Conservation (phyloP, 306 rosid species). For the Lotus japonicus region DNA sequence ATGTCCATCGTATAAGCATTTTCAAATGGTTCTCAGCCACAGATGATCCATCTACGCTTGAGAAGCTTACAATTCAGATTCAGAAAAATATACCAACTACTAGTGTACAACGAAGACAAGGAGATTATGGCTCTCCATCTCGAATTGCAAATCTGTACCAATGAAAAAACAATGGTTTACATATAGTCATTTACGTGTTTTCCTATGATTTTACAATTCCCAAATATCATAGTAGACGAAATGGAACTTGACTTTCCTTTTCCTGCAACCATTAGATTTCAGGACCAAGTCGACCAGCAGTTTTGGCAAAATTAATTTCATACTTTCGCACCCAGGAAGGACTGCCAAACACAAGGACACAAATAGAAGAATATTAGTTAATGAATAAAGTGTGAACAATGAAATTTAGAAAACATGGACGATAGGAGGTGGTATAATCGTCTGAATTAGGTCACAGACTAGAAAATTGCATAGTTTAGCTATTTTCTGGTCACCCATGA, state of each 20-base stretch:
- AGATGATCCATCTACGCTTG: slow-evolving; percentile 21
- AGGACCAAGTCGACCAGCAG: slow-evolving; percentile 30
- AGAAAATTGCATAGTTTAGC: background rate
- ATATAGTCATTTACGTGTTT: slow-evolving; percentile 14
- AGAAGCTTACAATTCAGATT: slow-evolving; percentile 27
- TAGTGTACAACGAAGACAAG: slow-evolving; percentile 40
- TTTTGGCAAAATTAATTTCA: slow-evolving; percentile 26
- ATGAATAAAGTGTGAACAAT: background rate
- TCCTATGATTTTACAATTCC: slow-evolving; percentile 29
- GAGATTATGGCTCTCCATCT: slow-evolving; percentile 30
- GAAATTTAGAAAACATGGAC: background rate
- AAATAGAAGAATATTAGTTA: background rate
- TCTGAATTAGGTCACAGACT: background rate
- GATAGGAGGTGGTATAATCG: background rate
- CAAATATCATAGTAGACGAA: slow-evolving; percentile 29
- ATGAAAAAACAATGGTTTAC: slow-evolving; percentile 23
- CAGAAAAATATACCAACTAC: slow-evolving; percentile 22
- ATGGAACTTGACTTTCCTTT: slow-evolving; percentile 27
- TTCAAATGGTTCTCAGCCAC: slow-evolving; percentile 24
- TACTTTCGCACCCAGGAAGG: slow-evolving; percentile 59
- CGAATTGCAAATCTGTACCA: slow-evolving; percentile 33
- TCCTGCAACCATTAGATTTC: slow-evolving; percentile 25
- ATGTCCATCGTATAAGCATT: slow-evolving; percentile 13
- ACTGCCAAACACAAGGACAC: slow-evolving; percentile 41
- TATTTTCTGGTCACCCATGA: no score